Conservation (phyloP, 2,329 filamentous ascomycete species). For the Cercospora beticola region DNA sequence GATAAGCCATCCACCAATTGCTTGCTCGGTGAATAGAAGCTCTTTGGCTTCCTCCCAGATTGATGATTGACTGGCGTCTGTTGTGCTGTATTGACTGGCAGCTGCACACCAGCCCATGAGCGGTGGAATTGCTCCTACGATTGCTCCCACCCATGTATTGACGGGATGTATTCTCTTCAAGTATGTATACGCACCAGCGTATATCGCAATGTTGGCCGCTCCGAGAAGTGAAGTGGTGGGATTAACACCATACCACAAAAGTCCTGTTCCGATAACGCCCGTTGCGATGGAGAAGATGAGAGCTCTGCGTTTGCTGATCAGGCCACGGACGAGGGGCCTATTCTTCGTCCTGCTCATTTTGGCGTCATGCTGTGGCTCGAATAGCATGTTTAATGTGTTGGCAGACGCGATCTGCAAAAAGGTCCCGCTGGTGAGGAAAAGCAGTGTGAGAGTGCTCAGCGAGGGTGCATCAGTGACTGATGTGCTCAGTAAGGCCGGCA, state of each 20-base stretch:
- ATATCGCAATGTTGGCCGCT: slow-evolving; percentile 79
- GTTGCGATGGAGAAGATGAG: slow-evolving; percentile 75
- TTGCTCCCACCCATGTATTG: slow-evolving; percentile 92
- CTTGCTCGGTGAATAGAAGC: slow-evolving; percentile 39
- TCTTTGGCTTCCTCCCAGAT: slow-evolving; percentile 36
- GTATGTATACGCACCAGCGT: slow-evolving; percentile 89
- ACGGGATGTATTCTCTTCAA: slow-evolving; percentile 81
- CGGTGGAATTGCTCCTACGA: slow-evolving; percentile 91
- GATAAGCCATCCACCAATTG: slow-evolving; percentile 78
- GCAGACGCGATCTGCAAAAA: slow-evolving; percentile 86
- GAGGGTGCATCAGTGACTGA: slow-evolving; percentile 69
- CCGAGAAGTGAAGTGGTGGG: slow-evolving; percentile 87
- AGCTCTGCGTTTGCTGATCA: slow-evolving; percentile 71
- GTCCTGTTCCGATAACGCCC: slow-evolving; percentile 66
- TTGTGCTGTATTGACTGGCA: slow-evolving; percentile 74
- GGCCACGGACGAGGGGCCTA: slow-evolving; percentile 77
- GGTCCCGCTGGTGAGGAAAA: slow-evolving; percentile 84
- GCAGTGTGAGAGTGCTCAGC: slow-evolving; percentile 82
- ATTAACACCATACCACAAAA: slow-evolving; percentile 87
- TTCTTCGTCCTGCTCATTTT: slow-evolving; percentile 93
- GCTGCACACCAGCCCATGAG: slow-evolving; percentile 98
- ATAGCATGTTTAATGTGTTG: slow-evolving; percentile 95
- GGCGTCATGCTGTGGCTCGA: slow-evolving; percentile 86
- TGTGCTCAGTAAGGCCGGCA: slow-evolving; percentile 78
- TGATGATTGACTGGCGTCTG: slow-evolving; percentile 25